These are phyloP conservation scores for Thelonectria rubi DNA, from an alignment of 2,329 filamentous ascomycete species.

Conservation along the genomic window DNA sequence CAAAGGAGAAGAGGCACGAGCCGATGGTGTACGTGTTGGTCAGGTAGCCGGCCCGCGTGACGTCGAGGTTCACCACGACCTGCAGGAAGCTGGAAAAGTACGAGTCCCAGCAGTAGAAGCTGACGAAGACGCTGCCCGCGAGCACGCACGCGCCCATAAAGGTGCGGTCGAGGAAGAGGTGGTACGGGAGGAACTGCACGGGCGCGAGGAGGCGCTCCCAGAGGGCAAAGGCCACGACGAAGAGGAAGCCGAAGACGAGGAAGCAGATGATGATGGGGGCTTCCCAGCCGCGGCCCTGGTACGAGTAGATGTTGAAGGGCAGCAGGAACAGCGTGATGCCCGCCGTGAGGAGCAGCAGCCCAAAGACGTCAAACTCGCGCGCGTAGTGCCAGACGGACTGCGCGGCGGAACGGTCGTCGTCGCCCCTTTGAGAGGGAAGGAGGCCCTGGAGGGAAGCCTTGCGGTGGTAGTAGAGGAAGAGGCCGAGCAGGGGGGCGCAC, in stretches of 20 bases:
- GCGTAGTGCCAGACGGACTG: constrained; percentile 61
- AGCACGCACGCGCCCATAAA: constrained; percentile 58
- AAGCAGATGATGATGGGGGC: constrained; percentile 62
- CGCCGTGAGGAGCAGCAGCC: constrained; percentile 61
- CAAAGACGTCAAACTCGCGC: constrained; percentile 66
- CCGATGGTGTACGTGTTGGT: constrained; percentile 60
- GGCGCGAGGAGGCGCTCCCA: constrained; percentile 67
- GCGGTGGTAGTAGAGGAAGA: constrained; percentile 64
- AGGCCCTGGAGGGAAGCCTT: constrained; percentile 58
- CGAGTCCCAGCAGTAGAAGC: constrained; percentile 58
- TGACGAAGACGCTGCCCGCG: constrained; percentile 51
- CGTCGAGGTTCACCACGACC: constrained; percentile 59
- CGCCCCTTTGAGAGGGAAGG: constrained; percentile 67
- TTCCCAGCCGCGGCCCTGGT: constrained; percentile 56
- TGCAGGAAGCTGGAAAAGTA: constrained; percentile 63
- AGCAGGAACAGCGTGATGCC: constrained; percentile 69
- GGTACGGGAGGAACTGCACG: constrained; percentile 65
- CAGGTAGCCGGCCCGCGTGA: constrained; percentile 60
- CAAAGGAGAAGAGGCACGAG: constrained; percentile 56
- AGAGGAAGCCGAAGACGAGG: constrained; percentile 64
- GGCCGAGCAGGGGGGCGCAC: constrained; percentile 64
- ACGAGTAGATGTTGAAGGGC: constrained; percentile 65
- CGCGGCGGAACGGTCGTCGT: constrained; percentile 57
- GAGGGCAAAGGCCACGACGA: constrained; percentile 62
- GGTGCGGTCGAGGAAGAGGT: constrained; percentile 59